These are phyloP conservation scores for Boletus albobrunnescens DNA, from an alignment of 1,284 basidiomycete species.

Conservation along the genomic window DNA sequence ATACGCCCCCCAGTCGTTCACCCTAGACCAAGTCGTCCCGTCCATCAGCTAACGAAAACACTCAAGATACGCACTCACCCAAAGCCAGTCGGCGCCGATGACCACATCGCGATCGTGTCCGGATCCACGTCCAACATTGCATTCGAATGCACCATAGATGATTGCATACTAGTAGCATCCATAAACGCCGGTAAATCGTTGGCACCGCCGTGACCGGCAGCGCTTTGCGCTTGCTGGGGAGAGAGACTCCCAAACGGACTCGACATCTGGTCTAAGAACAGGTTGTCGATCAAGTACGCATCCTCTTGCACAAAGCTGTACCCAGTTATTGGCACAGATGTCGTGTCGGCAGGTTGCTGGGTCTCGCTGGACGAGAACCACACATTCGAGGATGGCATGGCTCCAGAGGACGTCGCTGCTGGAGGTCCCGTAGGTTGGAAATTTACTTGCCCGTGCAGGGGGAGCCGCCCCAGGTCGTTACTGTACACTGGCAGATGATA, in stretches of 20 bases:
- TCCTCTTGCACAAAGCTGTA: constrained; percentile 7
- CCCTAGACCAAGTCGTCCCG: constrained; percentile 23
- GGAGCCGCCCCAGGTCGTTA: constrained; percentile 53
- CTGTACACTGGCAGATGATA: constrained; percentile 51
- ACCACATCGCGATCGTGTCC: constrained; percentile 59
- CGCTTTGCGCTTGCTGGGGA: constrained; percentile 1
- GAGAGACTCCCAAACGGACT: constrained; percentile 13
- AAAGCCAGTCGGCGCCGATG: constrained; percentile 49
- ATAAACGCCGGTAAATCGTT: constrained; percentile 16
- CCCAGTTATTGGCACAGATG: constrained; percentile 2
- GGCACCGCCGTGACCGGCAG: neutral
- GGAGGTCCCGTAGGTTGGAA: constrained; percentile 12
- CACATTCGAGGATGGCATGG: constrained; percentile 12
- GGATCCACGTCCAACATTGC: constrained; percentile 33
- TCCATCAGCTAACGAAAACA: neutral
- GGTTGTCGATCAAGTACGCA: constrained; percentile 22
- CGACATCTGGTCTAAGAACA: constrained; percentile 25
- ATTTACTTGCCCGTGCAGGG: constrained; percentile 42
- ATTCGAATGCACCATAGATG: constrained; percentile 5
- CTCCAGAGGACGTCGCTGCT: constrained; percentile 1
- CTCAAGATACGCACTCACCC: constrained; percentile 41
- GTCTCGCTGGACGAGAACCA: constrained; percentile 19
- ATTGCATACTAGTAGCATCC: neutral
- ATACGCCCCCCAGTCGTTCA: constrained; percentile 37
- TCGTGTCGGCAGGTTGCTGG: neutral